A percentile compares a stretch with the other conserved stretches of the same genome.
Evolutionary conservation across 2,329 filamentous ascomycete genomes (phyloP).

Genomic region (Pezicula radicicola): DNA sequence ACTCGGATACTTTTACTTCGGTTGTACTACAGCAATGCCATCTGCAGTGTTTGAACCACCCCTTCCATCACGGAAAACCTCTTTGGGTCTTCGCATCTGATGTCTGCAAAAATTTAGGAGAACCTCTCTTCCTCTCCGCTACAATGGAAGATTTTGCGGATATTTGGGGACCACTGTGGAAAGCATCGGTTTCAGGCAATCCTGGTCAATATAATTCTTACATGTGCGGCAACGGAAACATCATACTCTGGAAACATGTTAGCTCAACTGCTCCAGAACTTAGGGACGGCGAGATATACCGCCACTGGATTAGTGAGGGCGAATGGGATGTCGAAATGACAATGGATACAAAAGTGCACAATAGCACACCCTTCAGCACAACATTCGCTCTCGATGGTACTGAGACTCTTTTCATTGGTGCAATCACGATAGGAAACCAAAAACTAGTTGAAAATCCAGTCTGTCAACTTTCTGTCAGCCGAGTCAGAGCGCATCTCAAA

Average conservation of each 20-base stretch:
- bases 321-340: slow-evolving; percentile 1
- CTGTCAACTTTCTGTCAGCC: background rate
- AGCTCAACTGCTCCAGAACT: background rate
- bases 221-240: slow-evolving; percentile 4
- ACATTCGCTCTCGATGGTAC: background rate
- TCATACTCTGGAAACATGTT: slow-evolving; percentile 2
- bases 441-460: background rate
- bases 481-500: background rate
- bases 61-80: slow-evolving; percentile 3
- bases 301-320: slow-evolving; percentile 10
- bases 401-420: background rate
- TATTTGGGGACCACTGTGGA: slow-evolving; percentile 10
- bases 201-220: background rate
- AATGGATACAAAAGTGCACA: background rate
- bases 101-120: background rate
- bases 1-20: background rate
- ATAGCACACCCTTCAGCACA: no score
- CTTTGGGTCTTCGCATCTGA: slow-evolving; percentile 3
- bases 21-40: background rate
- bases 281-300: background rate
- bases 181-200: background rate
- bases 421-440: background rate
- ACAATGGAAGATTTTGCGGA: slow-evolving; percentile 7
- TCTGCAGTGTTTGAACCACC: slow-evolving; percentile 3
- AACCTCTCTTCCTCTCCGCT: slow-evolving; percentile 4